Percentiles rank a stretch among this genome's conserved stretches.
Evolutionary conservation across 1,284 basidiomycete genomes (phyloP).

Genomic region (Wolfiporia cocos): DNA sequence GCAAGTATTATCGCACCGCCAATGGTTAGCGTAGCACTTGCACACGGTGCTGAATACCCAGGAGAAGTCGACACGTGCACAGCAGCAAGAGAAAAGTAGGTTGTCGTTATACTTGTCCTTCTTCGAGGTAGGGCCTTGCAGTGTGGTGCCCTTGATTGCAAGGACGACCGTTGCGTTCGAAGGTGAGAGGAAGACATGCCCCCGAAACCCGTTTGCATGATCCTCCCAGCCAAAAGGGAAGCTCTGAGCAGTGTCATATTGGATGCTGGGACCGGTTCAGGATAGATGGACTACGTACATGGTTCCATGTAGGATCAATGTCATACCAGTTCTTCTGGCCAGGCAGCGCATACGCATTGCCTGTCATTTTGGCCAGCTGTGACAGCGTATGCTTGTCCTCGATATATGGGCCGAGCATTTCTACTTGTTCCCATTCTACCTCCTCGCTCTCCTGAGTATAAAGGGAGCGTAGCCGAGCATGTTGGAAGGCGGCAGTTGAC

Average conservation of each 20-base stretch:
- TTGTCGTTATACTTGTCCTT: constrained; percentile 98
- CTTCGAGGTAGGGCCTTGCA: constrained; percentile 77
- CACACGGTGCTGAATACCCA: constrained; percentile 84
- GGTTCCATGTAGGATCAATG: constrained; percentile 69
- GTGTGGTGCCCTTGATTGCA: constrained; percentile 92
- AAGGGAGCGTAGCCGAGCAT: constrained; percentile 47
- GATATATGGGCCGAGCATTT: constrained; percentile 64
- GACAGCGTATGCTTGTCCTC: constrained; percentile 78
- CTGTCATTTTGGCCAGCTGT: constrained; percentile 86
- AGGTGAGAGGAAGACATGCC: constrained; percentile 81
- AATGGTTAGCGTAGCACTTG: constrained; percentile 72
- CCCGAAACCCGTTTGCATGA: constrained; percentile 78
- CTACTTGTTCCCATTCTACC: constrained; percentile 51
- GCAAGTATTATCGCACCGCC: constrained; percentile 81
- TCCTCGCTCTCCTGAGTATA: constrained; percentile 39
- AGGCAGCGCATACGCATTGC: constrained; percentile 81
- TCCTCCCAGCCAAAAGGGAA: constrained; percentile 92
- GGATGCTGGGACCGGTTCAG: not conserved
- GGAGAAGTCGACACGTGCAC: constrained; percentile 86
- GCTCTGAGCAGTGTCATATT: constrained; percentile 39
- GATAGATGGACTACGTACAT: constrained; percentile 38
- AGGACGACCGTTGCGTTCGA: constrained; percentile 84
- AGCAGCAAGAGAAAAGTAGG: constrained; percentile 95
- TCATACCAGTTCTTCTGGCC: constrained; percentile 79
- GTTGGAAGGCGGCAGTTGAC: constrained; percentile 43